Percentiles rank a stretch among this genome's conserved stretches.
Evolutionary conservation across 371 early-diverging fungal genomes (phyloP).

Genomic region (Gilbertella persicaria): DNA sequence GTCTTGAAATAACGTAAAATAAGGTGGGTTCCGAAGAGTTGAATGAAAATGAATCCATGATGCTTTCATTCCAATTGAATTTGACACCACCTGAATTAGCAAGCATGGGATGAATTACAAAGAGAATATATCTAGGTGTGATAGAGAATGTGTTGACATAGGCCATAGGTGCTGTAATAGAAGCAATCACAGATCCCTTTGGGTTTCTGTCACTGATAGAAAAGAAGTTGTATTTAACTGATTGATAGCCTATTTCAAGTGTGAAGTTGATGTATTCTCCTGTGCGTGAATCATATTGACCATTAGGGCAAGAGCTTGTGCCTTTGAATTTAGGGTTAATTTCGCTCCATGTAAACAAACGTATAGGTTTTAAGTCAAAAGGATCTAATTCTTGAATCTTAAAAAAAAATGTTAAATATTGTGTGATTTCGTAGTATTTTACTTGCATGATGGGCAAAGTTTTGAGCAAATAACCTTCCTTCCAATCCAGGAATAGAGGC

Average conservation of each 20-base stretch:
- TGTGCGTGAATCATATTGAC: slow-evolving; percentile 64
- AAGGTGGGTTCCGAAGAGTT: slow-evolving; percentile 52
- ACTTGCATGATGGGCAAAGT: slow-evolving; percentile 60
- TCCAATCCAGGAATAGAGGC: slow-evolving; percentile 54
- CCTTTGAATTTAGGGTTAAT: slow-evolving; percentile 75
- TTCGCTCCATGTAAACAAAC: slow-evolving; percentile 63
- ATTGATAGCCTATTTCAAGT: slow-evolving; percentile 69
- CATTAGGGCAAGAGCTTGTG: slow-evolving; percentile 69
- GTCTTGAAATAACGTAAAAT: slow-evolving; percentile 71
- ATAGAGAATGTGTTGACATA: slow-evolving; percentile 73
- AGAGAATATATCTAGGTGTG: slow-evolving; percentile 69
- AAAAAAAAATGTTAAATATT: slow-evolving; percentile 2
- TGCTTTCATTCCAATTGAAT: slow-evolving; percentile 67
- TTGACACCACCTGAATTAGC: slow-evolving; percentile 61
- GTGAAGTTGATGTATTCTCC: slow-evolving; percentile 75
- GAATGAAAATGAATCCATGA: slow-evolving; percentile 69
- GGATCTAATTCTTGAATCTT: slow-evolving; percentile 76
- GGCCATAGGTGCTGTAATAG: slow-evolving; percentile 64
- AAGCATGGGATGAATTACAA: slow-evolving; percentile 61
- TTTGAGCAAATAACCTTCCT: slow-evolving; percentile 57
- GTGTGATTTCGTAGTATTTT: neutral
- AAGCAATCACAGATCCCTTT: slow-evolving; percentile 62
- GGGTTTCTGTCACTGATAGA: slow-evolving; percentile 61
- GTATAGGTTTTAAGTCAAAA: slow-evolving; percentile 67
- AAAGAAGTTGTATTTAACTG: slow-evolving; percentile 66